These are phyloP conservation scores for Volvox reticuliferus DNA, from an alignment of 139 green algal genomes.

Conservation along the genomic window DNA sequence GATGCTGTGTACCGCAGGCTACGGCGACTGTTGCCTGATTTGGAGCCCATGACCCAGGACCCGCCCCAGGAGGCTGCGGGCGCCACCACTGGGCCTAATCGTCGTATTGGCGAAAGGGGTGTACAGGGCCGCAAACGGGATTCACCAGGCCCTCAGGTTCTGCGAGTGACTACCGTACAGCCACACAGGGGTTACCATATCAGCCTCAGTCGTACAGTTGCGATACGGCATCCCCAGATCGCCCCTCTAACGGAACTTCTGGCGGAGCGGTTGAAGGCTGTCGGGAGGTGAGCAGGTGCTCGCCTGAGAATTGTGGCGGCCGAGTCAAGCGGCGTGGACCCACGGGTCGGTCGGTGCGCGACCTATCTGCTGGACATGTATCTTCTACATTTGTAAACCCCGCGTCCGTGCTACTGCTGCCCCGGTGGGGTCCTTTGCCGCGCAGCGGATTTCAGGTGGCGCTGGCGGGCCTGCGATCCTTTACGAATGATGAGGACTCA, in stretches of 20 bases:
- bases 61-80: background rate
- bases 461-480: conserved; percentile 14
- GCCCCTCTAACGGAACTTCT: conserved; percentile 11
- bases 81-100: too few species aligned
- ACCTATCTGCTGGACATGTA: too few species aligned
- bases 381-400: too few species aligned
- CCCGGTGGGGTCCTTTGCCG: background rate
- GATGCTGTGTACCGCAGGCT: conserved; percentile 33
- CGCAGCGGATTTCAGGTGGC: conserved; percentile 15
- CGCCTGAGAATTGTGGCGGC: background rate
- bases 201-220: conserved; percentile 34
- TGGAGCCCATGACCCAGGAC: conserved; percentile 24
- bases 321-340: background rate
- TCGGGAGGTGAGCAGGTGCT: background rate
- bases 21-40: conserved; percentile 23
- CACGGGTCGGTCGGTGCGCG: too few species aligned
- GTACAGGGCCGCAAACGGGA: too few species aligned
- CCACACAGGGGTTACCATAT: conserved; percentile 29
- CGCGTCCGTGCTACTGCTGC: background rate
- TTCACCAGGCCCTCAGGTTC: background rate
- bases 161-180: background rate
- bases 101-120: too few species aligned
- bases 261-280: background rate
- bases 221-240: conserved; percentile 29
- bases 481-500: conserved; percentile 29